phyloP scores from a whole-genome alignment of 225 moss, liverwort and hornwort species.

The Physcomitrium patens region DNA sequence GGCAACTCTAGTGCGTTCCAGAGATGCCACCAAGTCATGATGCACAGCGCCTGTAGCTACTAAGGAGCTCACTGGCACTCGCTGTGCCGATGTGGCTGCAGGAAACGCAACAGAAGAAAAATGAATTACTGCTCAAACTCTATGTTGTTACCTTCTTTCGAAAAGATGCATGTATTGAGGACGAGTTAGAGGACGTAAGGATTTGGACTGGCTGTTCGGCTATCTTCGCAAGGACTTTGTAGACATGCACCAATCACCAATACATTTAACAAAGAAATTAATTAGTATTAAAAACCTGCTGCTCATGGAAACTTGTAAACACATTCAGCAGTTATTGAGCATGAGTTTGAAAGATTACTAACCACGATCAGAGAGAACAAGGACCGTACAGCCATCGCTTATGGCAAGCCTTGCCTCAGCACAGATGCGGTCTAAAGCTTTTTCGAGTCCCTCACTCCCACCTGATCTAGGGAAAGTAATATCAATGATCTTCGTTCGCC shows the following conservation, averaged over 20 bases:
- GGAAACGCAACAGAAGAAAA: constrained; percentile 18
- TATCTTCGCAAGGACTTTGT: constrained; percentile 4
- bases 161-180: background rate
- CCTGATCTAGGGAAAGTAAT: constrained; percentile 70
- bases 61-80: constrained; percentile 77
- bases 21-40: constrained; percentile 67
- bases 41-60: constrained; percentile 80
- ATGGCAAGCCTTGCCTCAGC: constrained; percentile 71
- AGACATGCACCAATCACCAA: background rate
- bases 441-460: constrained; percentile 68
- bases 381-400: constrained; percentile 63
- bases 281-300: background rate
- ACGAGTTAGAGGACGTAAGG: background rate
- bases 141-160: background rate
- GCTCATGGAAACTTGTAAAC: background rate
- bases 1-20: constrained; percentile 79
- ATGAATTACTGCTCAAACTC: constrained; percentile 10
- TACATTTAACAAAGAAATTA: background rate
- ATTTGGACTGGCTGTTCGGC: background rate
- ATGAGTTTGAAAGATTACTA: background rate
- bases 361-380: constrained; percentile 86
- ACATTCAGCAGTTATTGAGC: background rate
- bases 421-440: constrained; percentile 77
- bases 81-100: constrained; percentile 62
- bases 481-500: constrained; percentile 74